A percentile compares a stretch with the other conserved stretches of the same genome.
Evolutionary conservation across 2,329 filamentous ascomycete species (phyloP).

Genomic region (Beauveria scarabaeidicola): DNA sequence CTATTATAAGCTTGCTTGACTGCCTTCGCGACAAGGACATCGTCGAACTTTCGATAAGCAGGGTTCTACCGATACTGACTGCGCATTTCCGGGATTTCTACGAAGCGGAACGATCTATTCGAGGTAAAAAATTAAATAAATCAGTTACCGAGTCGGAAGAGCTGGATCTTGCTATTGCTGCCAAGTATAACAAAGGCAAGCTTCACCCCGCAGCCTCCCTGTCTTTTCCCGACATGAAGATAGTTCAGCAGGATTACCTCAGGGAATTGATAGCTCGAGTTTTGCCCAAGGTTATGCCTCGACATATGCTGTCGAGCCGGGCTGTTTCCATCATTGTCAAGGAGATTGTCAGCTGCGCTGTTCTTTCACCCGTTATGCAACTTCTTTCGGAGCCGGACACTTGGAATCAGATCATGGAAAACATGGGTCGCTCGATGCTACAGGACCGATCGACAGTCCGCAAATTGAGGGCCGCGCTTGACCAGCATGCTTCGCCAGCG

Average conservation of each 20-base stretch:
- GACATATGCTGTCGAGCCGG: slow-evolving; percentile 66
- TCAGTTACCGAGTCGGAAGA: slow-evolving; percentile 95
- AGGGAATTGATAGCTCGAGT: slow-evolving; percentile 65
- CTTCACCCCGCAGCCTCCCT: slow-evolving; percentile 80
- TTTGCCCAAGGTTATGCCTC: slow-evolving; percentile 66
- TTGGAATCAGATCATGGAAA: slow-evolving; percentile 96
- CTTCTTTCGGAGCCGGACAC: slow-evolving; percentile 85
- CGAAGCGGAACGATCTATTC: slow-evolving; percentile 76
- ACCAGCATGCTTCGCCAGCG: slow-evolving; percentile 83
- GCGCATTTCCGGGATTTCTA: slow-evolving; percentile 84
- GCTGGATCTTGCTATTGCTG: slow-evolving; percentile 89
- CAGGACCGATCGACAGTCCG: slow-evolving; percentile 94
- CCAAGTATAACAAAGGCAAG: slow-evolving; percentile 81
- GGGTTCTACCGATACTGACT: slow-evolving; percentile 80
- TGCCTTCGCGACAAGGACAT: slow-evolving; percentile 69
- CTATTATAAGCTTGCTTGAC: slow-evolving; percentile 62
- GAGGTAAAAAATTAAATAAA: slow-evolving; percentile 79
- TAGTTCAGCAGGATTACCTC: slow-evolving; percentile 81
- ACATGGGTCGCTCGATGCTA: slow-evolving; percentile 73
- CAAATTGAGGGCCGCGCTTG: slow-evolving; percentile 81
- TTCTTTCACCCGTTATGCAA: slow-evolving; percentile 72
- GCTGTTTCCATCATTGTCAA: slow-evolving; percentile 73
- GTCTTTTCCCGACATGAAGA: slow-evolving; percentile 74
- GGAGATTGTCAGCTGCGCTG: slow-evolving; percentile 89
- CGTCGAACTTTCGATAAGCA: slow-evolving; percentile 72